Evolutionary conservation across 352 stramenopile species (phyloP).

Genomic region (Phytopythium montanum): DNA sequence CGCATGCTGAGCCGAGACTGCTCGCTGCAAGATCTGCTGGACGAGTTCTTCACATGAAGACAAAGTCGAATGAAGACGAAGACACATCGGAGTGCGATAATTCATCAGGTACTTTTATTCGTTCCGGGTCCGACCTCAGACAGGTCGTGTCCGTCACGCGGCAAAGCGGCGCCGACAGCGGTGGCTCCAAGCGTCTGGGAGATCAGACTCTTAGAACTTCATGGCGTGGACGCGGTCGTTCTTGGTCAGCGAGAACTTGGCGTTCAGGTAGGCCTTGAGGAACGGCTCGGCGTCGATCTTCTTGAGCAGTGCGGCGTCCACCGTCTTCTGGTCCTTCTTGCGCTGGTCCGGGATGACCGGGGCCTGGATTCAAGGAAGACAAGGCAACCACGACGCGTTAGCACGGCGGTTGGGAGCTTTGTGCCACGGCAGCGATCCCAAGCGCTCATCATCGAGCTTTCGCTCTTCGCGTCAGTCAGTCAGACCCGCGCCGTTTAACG

Average conservation of each 20-base stretch:
- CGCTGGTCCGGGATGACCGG: slow-evolving; percentile 95
- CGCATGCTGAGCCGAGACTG: slow-evolving; percentile 29
- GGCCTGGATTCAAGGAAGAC: no score
- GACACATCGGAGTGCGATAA: slow-evolving; percentile 22
- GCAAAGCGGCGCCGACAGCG: not conserved
- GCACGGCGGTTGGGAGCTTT: slow-evolving; percentile 76
- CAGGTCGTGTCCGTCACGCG: slow-evolving; percentile 18
- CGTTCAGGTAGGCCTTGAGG: slow-evolving; percentile 98
- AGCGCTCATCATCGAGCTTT: slow-evolving; percentile 63
- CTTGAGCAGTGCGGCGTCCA: slow-evolving; percentile 92
- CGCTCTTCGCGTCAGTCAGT: slow-evolving; percentile 6
- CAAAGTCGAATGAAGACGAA: not conserved
- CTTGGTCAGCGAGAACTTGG: slow-evolving; percentile 98
- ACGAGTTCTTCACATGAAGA: slow-evolving; percentile 47
- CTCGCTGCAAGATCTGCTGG: slow-evolving; percentile 65
- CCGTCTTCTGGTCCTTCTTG: slow-evolving; percentile 98
- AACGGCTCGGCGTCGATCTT: slow-evolving; percentile 87
- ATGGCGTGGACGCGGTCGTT: slow-evolving; percentile 98
- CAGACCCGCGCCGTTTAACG: slow-evolving; percentile 19
- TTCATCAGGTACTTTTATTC: slow-evolving; percentile 61
- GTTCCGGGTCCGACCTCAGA: slow-evolving; percentile 11
- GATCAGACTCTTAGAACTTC: slow-evolving; percentile 96
- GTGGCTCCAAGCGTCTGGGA: not conserved
- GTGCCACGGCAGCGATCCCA: slow-evolving; percentile 86
- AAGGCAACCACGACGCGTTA: slow-evolving; percentile 11